A percentile compares a stretch with the other conserved stretches of the same genome.
Evolutionary conservation across 169 alveolate species (phyloP).

Genomic region (Cyclospora cayetanensis): DNA sequence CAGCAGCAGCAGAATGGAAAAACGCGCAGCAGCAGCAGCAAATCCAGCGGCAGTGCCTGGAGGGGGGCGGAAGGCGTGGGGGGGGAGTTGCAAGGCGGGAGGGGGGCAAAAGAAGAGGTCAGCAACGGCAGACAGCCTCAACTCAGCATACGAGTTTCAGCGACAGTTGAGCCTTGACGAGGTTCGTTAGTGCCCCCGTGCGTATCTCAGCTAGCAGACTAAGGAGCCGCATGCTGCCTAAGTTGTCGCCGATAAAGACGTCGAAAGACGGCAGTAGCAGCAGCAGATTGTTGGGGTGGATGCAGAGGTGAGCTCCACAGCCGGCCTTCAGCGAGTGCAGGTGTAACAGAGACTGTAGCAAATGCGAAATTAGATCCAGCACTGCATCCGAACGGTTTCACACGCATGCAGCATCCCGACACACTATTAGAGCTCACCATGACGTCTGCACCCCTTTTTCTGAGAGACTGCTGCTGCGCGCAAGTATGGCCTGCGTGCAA

Average conservation of each 20-base stretch:
- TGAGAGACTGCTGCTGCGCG: too few species aligned
- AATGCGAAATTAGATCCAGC: not conserved
- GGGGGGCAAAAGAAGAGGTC: too few species aligned
- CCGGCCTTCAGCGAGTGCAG: not conserved
- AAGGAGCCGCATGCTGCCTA: slow-evolving; percentile 2
- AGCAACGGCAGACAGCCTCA: not conserved
- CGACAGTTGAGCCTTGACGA: slow-evolving; percentile 6
- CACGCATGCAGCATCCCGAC: too few species aligned
- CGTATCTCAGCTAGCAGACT: not conserved
- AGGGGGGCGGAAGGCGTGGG: too few species aligned
- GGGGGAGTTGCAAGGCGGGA: too few species aligned
- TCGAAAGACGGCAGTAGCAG: slow-evolving; percentile 34
- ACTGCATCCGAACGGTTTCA: not conserved
- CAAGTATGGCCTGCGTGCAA: too few species aligned
- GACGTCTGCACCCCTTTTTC: too few species aligned
- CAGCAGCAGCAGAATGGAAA: not conserved
- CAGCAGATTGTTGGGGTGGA: slow-evolving; percentile 25
- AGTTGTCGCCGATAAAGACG: not conserved
- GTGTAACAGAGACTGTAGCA: not conserved
- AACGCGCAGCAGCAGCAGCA: slow-evolving; percentile 11
- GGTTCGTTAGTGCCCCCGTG: not conserved
- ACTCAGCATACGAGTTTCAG: not conserved
- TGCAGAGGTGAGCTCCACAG: not conserved
- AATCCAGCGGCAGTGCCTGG: not conserved
- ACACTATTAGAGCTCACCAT: too few species aligned